A percentile compares a stretch with the other conserved stretches of the same genome.
Conservation (phyloP, 768 basidiomycete species). For the Holtermannia corniformis region DNA sequence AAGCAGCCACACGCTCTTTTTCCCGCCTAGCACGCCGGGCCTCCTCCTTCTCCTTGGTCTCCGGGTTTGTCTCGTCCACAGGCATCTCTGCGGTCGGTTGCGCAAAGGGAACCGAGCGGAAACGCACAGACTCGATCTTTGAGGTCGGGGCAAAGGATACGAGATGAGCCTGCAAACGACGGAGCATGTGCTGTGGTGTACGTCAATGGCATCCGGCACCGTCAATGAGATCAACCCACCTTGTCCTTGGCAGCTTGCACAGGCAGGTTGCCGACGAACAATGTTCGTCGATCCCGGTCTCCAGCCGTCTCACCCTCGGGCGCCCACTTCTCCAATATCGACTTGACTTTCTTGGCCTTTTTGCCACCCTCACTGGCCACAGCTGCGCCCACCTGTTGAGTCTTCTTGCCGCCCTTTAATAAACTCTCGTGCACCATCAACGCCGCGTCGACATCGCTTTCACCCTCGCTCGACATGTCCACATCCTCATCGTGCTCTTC, state of each 20-base stretch:
- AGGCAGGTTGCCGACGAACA: slow-evolving; percentile 85
- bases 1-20: slow-evolving; percentile 37
- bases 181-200: slow-evolving; percentile 55
- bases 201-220: background rate
- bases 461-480: slow-evolving; percentile 18
- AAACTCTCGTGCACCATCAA: slow-evolving; percentile 61
- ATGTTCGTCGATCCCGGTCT: slow-evolving; percentile 66
- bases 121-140: slow-evolving; percentile 84
- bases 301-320: slow-evolving; percentile 64
- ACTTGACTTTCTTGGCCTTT: slow-evolving; percentile 23
- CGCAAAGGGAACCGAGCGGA: slow-evolving; percentile 87
- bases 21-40: slow-evolving; percentile 30
- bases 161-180: slow-evolving; percentile 68
- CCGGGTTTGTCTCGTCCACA: slow-evolving; percentile 7
- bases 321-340: slow-evolving; percentile 45
- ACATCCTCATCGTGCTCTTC: slow-evolving; percentile 11
- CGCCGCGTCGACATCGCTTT: slow-evolving; percentile 30
- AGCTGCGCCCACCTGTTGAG: background rate
- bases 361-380: slow-evolving; percentile 3
- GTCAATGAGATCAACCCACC: slow-evolving; percentile 46
- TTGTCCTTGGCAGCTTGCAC: slow-evolving; percentile 65
- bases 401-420: slow-evolving; percentile 29
- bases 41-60: slow-evolving; percentile 25
- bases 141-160: slow-evolving; percentile 59
- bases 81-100: slow-evolving; percentile 62